These are phyloP conservation scores for Xylaria sp. DNA, from an alignment of 2,329 filamentous ascomycete species.

Conservation along the genomic window DNA sequence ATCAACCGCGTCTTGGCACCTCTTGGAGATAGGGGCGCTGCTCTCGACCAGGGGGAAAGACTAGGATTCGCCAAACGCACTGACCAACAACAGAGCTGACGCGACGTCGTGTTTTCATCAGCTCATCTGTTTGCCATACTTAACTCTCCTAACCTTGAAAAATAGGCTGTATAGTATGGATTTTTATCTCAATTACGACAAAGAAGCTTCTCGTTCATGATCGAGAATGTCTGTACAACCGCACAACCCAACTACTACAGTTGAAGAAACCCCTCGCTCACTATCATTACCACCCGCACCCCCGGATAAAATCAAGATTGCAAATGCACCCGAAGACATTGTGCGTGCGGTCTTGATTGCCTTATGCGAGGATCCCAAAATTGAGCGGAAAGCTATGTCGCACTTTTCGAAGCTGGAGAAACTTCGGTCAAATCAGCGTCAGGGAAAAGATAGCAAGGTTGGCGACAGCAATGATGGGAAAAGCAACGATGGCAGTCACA, in stretches of 20 bases:
- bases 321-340: constrained; percentile 11
- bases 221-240: constrained; percentile 5
- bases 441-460: background rate
- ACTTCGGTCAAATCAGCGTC: background rate
- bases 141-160: background rate
- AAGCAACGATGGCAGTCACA: background rate
- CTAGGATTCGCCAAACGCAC: constrained; percentile 7
- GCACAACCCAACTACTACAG: background rate
- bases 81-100: background rate
- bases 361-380: constrained; percentile 6
- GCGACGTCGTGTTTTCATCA: constrained; percentile 6
- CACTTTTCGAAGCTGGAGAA: background rate
- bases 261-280: background rate
- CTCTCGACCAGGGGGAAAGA: constrained; percentile 1
- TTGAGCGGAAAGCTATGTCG: constrained; percentile 5
- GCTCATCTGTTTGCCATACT: background rate
- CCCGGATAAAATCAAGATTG: background rate
- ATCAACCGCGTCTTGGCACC: background rate
- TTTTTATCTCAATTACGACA: background rate
- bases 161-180: background rate
- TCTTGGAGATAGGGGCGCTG: background rate
- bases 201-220: no score
- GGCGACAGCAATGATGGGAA: background rate
- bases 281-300: background rate
- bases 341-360: constrained; percentile 25